Percentiles rank a stretch among this genome's conserved stretches.
Evolutionary conservation across 176 grass and related monocot genomes (phyloP).

Genomic region (Olyra latifolia): DNA sequence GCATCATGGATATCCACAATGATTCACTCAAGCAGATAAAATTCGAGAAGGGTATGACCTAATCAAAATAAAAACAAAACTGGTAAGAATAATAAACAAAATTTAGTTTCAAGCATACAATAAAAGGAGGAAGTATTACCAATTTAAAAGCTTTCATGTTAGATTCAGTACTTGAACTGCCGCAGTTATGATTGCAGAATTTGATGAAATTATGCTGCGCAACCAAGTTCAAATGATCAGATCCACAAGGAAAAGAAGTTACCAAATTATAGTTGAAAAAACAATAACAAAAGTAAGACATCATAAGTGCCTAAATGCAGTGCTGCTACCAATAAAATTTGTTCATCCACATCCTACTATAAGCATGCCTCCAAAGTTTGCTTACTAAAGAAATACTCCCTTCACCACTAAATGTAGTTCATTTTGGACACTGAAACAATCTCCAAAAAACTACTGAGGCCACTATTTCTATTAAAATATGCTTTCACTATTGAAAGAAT

Average conservation of each 20-base stretch:
- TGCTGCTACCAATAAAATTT: neutral
- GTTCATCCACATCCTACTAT: neutral
- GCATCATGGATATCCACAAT: slow-evolving; percentile 64
- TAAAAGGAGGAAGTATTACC: slow-evolving; percentile 52
- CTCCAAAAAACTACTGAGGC: too few relatives aligned
- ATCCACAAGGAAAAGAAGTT: slow-evolving; percentile 7
- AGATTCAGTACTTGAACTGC: slow-evolving; percentile 31
- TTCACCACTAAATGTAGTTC: too few relatives aligned
- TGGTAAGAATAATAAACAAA: slow-evolving; percentile 30
- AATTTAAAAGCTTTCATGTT: slow-evolving; percentile 62
- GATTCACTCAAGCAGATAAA: slow-evolving; percentile 67
- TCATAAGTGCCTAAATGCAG: neutral
- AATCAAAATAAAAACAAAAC: slow-evolving; percentile 31
- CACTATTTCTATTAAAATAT: too few relatives aligned
- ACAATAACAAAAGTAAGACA: slow-evolving; percentile 1
- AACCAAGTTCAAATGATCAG: slow-evolving; percentile 44
- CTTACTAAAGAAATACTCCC: neutral
- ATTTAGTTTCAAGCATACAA: slow-evolving; percentile 5
- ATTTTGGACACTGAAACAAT: too few relatives aligned
- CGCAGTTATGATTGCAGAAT: slow-evolving; percentile 74
- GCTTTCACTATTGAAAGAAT: too few relatives aligned
- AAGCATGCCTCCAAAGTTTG: neutral
- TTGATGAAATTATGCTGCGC: slow-evolving; percentile 61
- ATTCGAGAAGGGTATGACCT: slow-evolving; percentile 78
- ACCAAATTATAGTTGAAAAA: slow-evolving; percentile 7